Conservation (phyloP, 169 alveolate genomes). For the Plasmodium blacklocki region DNA sequence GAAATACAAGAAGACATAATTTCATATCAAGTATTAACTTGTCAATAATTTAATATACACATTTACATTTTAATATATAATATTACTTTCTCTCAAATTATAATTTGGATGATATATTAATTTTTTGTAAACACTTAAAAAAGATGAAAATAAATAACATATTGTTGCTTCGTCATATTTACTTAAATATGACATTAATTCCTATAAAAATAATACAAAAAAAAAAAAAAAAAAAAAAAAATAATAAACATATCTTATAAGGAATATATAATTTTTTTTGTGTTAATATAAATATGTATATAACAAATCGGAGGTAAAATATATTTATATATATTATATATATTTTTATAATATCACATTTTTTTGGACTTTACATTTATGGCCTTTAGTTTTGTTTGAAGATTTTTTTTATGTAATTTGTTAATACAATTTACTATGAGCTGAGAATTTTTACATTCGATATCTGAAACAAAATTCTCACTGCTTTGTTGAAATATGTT, state of each 20-base stretch:
- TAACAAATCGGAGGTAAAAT: neutral
- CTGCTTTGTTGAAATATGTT: conserved; percentile 18
- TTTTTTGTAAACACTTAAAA: conserved; percentile 38
- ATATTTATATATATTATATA: neutral
- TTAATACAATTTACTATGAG: conserved; percentile 55
- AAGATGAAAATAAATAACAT: conserved; percentile 34
- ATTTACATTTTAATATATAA: neutral
- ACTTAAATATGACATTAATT: conserved; percentile 20
- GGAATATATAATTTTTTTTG: too few relatives aligned
- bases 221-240: neutral
- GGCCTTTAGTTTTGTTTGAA: conserved; percentile 61
- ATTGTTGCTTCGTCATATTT: conserved; percentile 24
- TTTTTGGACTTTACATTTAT: conserved; percentile 19
- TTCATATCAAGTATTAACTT: neutral
- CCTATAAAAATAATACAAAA: conserved; percentile 3
- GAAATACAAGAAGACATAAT: neutral
- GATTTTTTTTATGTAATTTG: conserved; percentile 50
- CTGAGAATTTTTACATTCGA: conserved; percentile 40
- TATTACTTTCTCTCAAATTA: conserved; percentile 45
- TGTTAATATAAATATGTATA: neutral
- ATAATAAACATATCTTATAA: neutral
- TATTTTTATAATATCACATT: neutral
- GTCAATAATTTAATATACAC: neutral
- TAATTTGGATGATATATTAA: conserved; percentile 65
- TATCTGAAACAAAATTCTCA: conserved; percentile 6